These are phyloP conservation scores for Fusarium buharicum DNA, from an alignment of 2,329 filamentous ascomycete species.

Conservation along the genomic window DNA sequence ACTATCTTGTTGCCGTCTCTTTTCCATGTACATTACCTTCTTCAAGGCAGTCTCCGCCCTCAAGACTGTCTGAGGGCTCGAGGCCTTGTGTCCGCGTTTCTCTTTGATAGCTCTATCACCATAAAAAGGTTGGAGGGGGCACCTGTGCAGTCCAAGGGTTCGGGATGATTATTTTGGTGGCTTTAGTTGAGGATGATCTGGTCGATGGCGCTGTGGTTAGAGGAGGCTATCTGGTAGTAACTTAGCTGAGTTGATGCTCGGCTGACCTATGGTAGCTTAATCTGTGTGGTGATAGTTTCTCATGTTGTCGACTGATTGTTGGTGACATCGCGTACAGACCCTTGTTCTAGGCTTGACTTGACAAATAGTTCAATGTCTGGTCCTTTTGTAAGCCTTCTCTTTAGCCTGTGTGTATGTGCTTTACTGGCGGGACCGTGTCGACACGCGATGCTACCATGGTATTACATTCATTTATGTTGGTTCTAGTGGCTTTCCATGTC, in stretches of 20 bases:
- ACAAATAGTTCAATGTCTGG: neutral
- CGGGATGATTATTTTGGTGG: slow-evolving; percentile 16
- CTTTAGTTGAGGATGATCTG: slow-evolving; percentile 27
- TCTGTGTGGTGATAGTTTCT: slow-evolving; percentile 39
- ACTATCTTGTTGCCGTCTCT: slow-evolving; percentile 24
- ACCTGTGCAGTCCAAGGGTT: slow-evolving; percentile 8
- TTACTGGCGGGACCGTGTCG: neutral
- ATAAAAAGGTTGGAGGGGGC: neutral
- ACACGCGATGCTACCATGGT: slow-evolving; percentile 17
- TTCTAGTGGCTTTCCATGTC: neutral
- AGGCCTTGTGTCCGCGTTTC: slow-evolving; percentile 6
- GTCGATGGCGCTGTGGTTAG: slow-evolving; percentile 15
- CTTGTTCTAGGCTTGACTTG: neutral
- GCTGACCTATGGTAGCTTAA: slow-evolving; percentile 35
- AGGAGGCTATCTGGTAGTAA: slow-evolving; percentile 26
- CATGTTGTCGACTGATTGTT: neutral
- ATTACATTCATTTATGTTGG: slow-evolving; percentile 11
- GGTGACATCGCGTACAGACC: slow-evolving; percentile 8
- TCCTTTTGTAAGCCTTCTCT: slow-evolving; percentile 1
- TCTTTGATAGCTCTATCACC: slow-evolving; percentile 20
- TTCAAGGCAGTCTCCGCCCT: slow-evolving; percentile 44
- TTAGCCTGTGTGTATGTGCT: neutral
- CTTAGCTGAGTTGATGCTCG: slow-evolving; percentile 22
- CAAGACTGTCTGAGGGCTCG: slow-evolving; percentile 39
- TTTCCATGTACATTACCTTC: slow-evolving; percentile 48